Conservation (phyloP, 805 yeast species). For the Candida golubevii region DNA sequence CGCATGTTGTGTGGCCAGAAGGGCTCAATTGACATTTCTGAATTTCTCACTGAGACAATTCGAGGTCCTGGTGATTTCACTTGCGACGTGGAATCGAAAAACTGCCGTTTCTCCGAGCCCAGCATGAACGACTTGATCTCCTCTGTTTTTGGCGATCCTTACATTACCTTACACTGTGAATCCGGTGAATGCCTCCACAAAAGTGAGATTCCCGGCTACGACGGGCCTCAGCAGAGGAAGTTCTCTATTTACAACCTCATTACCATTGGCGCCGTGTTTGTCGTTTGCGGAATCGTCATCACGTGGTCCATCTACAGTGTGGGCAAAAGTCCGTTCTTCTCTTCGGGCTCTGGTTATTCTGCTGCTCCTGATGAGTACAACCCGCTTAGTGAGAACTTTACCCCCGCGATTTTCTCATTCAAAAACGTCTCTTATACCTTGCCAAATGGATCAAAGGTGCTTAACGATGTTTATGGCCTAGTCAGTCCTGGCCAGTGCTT, state of each 20-base stretch:
- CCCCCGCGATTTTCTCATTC: slow-evolving; percentile 73
- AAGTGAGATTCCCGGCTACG: slow-evolving; percentile 90
- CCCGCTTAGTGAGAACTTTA: slow-evolving; percentile 50
- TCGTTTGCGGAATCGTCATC: slow-evolving; percentile 40
- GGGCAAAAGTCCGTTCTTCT: slow-evolving; percentile 60
- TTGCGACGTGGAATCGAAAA: slow-evolving; percentile 60
- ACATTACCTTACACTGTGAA: slow-evolving; percentile 72
- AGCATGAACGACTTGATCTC: slow-evolving; percentile 90
- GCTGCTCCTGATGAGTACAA: slow-evolving; percentile 23
- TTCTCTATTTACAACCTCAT: slow-evolving; percentile 46
- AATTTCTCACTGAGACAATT: slow-evolving; percentile 84
- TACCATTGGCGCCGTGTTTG: slow-evolving; percentile 40
- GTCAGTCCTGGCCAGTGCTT: slow-evolving; percentile 84
- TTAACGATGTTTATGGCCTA: slow-evolving; percentile 64
- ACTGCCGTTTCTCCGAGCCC: slow-evolving; percentile 87
- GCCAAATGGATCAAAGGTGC: slow-evolving; percentile 44
- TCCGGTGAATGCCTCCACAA: slow-evolving; percentile 92
- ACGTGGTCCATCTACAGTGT: slow-evolving; percentile 45
- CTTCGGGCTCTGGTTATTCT: slow-evolving; percentile 15
- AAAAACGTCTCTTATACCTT: slow-evolving; percentile 62
- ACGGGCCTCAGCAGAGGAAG: slow-evolving; percentile 51
- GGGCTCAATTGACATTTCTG: slow-evolving; percentile 93
- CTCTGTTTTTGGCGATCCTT: slow-evolving; percentile 92
- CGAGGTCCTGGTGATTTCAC: slow-evolving; percentile 89
- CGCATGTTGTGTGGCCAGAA: slow-evolving; percentile 90